These are phyloP conservation scores for Acrocalymma vagum DNA, from an alignment of 2,329 filamentous ascomycete species.

Conservation along the genomic window DNA sequence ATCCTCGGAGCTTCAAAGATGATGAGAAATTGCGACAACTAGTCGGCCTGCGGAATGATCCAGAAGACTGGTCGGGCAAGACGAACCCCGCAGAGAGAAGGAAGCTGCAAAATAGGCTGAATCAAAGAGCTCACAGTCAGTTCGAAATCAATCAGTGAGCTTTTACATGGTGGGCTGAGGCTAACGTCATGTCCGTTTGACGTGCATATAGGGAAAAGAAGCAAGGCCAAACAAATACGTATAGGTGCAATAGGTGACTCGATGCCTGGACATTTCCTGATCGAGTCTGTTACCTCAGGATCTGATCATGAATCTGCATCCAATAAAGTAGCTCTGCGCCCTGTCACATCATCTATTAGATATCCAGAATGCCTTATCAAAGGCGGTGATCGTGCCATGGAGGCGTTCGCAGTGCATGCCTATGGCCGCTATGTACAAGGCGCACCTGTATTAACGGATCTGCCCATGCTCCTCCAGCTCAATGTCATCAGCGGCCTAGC, in stretches of 20 bases:
- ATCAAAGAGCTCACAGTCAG: slow-evolving; percentile 23
- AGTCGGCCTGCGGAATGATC: slow-evolving; percentile 11
- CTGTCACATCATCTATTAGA: too few relatives aligned
- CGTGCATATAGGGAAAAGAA: slow-evolving; percentile 4
- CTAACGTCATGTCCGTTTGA: too few relatives aligned
- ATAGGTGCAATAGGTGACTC: background rate
- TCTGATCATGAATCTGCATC: too few relatives aligned
- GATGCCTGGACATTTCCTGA: background rate
- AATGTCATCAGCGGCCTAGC: slow-evolving; percentile 20
- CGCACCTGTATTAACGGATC: slow-evolving; percentile 15
- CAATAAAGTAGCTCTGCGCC: too few relatives aligned
- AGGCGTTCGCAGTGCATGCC: slow-evolving; percentile 25
- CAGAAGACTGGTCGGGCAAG: slow-evolving; percentile 29
- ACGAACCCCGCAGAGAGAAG: slow-evolving; percentile 19
- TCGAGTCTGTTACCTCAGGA: too few relatives aligned
- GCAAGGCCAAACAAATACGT: background rate
- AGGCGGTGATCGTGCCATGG: background rate
- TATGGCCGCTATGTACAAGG: slow-evolving; percentile 25
- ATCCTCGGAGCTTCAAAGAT: too few relatives aligned
- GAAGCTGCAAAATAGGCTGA: slow-evolving; percentile 28
- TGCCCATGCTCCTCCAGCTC: slow-evolving; percentile 19
- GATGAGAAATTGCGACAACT: slow-evolving; percentile 10
- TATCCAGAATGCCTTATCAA: background rate
- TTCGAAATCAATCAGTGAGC: background rate
- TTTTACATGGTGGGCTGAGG: background rate